Percentiles rank a stretch among this genome's conserved stretches.
Conservation (phyloP, 2,329 filamentous ascomycete genomes). For the Penicillium sp. region DNA sequence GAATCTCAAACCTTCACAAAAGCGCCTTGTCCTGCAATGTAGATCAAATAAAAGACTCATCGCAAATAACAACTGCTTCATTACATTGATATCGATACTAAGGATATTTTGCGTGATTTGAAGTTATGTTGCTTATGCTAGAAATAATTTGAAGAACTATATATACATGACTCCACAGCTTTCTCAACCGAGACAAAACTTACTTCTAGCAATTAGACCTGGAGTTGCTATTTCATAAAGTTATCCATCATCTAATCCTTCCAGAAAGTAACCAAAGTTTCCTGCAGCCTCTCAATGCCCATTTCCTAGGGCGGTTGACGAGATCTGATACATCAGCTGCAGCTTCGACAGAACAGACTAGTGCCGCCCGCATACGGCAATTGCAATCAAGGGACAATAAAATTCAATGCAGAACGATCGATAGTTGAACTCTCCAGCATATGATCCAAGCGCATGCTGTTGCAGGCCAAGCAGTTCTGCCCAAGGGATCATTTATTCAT, state of each 20-base stretch:
- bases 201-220: neutral
- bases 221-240: neutral
- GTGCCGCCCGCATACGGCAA: neutral
- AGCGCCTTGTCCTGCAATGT: neutral
- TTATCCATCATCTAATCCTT: neutral
- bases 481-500: neutral
- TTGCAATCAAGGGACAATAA: slow-evolving; percentile 6
- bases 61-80: neutral
- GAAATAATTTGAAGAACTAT: neutral
- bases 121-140: neutral
- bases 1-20: neutral
- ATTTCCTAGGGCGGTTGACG: neutral
- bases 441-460: neutral
- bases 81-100: neutral
- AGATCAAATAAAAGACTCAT: neutral
- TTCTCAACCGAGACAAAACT: neutral
- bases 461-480: neutral
- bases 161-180: neutral
- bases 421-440: slow-evolving; percentile 5
- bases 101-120: neutral
- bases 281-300: neutral
- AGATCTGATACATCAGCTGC: slow-evolving; percentile 6
- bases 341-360: neutral
- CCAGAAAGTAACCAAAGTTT: neutral
- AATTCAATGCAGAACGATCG: neutral